A percentile compares a stretch with the other conserved stretches of the same genome.
phyloP scores from a whole-genome alignment of 176 grass and related monocot genomes.

The Olyra latifolia region DNA sequence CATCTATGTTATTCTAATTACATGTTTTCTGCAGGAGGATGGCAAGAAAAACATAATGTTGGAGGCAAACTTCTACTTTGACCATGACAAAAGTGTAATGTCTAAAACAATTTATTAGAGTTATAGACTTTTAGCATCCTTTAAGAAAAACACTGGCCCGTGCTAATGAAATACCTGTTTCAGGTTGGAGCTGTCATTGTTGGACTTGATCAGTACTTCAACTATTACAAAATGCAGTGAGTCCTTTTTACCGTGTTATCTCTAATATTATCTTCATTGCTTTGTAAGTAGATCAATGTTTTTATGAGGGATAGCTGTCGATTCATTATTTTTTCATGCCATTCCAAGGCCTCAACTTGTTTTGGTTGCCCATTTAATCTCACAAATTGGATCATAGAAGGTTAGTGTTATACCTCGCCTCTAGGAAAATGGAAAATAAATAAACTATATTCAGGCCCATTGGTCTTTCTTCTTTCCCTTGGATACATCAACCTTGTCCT shows the following conservation, averaged over 20 bases:
- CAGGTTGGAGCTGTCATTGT: slow-evolving; percentile 94
- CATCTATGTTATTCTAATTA: background rate
- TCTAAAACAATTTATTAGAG: slow-evolving; percentile 26
- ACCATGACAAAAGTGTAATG: slow-evolving; percentile 88
- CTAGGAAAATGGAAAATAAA: background rate
- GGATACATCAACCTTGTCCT: slow-evolving; percentile 16
- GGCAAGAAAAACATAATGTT: slow-evolving; percentile 71
- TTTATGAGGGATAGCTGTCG: background rate
- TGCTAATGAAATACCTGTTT: slow-evolving; percentile 36
- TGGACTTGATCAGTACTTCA: slow-evolving; percentile 96
- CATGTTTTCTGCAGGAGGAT: slow-evolving; percentile 69
- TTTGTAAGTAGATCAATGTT: slow-evolving; percentile 33
- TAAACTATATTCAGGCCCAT: background rate
- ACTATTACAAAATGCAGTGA: slow-evolving; percentile 96
- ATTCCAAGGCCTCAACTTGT: background rate
- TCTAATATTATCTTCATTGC: slow-evolving; percentile 31
- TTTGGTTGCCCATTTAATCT: background rate
- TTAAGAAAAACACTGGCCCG: background rate
- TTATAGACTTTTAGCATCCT: background rate
- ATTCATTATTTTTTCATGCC: background rate
- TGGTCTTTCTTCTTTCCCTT: slow-evolving; percentile 10
- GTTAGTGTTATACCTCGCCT: background rate
- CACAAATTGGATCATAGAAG: slow-evolving; percentile 10
- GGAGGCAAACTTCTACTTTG: slow-evolving; percentile 73
- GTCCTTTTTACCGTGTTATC: slow-evolving; percentile 26